phyloP scores from a whole-genome alignment of 2,329 filamentous ascomycete genomes.

The Ophiosphaerella herpotricha region DNA sequence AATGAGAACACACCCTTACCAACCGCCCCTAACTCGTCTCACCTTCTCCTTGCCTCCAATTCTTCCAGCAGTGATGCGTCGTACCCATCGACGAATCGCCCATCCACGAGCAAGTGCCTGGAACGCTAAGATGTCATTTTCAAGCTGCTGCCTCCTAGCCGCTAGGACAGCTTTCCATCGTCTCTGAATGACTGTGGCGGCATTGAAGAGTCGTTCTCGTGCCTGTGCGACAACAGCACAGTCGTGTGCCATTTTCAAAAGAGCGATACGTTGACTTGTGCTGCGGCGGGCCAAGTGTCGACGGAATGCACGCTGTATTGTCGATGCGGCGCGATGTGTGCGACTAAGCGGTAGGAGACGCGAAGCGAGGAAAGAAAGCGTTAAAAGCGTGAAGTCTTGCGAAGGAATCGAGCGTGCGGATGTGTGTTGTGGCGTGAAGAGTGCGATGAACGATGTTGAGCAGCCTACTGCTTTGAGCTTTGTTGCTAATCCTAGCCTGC shows the following conservation, averaged over 20 bases:
- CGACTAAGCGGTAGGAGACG: slow-evolving; percentile 59
- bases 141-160: slow-evolving; percentile 39
- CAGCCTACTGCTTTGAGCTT: slow-evolving; percentile 50
- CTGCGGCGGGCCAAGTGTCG: slow-evolving; percentile 32
- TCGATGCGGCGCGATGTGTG: slow-evolving; percentile 55
- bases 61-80: slow-evolving; percentile 30
- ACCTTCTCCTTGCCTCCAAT: slow-evolving; percentile 40
- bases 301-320: slow-evolving; percentile 60
- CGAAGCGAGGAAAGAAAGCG: slow-evolving; percentile 64
- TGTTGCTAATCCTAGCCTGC: slow-evolving; percentile 29
- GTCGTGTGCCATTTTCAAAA: slow-evolving; percentile 51
- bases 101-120: slow-evolving; percentile 52
- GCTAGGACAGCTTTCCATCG: slow-evolving; percentile 50
- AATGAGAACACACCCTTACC: slow-evolving; percentile 21
- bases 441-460: slow-evolving; percentile 51
- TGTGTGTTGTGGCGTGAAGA: slow-evolving; percentile 43
- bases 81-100: slow-evolving; percentile 40
- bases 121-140: slow-evolving; percentile 46
- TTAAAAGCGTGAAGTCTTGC: slow-evolving; percentile 59
- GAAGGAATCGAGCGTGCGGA: slow-evolving; percentile 52
- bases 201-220: slow-evolving; percentile 47
- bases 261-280: slow-evolving; percentile 40
- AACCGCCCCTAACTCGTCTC: slow-evolving; percentile 43
- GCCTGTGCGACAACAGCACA: slow-evolving; percentile 55
- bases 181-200: slow-evolving; percentile 51